phyloP scores from a whole-genome alignment of 2,329 filamentous ascomycete species.

The Chaetomium sp. region DNA sequence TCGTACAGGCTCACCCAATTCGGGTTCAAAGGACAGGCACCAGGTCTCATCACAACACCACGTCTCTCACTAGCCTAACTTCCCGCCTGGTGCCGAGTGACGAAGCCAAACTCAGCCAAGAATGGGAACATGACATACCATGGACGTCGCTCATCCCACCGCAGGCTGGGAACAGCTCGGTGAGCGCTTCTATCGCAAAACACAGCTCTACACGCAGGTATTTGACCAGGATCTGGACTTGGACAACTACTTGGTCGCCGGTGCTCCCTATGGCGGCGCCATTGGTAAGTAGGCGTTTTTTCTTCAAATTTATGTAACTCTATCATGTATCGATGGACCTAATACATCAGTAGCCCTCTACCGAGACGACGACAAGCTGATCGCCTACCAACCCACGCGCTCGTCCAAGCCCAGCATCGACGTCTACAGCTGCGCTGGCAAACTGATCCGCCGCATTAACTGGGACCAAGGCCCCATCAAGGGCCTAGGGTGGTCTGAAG shows the following conservation, averaged over 20 bases:
- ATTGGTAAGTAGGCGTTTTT: conserved; percentile 57
- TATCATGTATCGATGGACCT: neutral
- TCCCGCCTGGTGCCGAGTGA: no score
- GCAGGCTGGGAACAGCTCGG: conserved; percentile 93
- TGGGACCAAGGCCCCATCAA: conserved; percentile 89
- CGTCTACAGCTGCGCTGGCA: conserved; percentile 88
- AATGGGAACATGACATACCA: conserved; percentile 33
- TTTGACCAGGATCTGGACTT: conserved; percentile 92
- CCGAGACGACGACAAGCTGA: conserved; percentile 79
- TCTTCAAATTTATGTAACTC: neutral
- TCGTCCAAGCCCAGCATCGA: conserved; percentile 79
- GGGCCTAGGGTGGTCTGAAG: conserved; percentile 91
- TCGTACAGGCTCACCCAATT: no score
- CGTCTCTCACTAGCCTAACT: no score
- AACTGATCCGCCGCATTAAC: conserved; percentile 74
- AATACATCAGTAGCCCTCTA: conserved; percentile 59
- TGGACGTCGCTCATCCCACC: conserved; percentile 60
- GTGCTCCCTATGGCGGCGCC: conserved; percentile 88
- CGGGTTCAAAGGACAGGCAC: no score
- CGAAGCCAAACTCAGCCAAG: conserved; percentile 8
- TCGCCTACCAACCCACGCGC: conserved; percentile 66
- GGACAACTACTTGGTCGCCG: conserved; percentile 86
- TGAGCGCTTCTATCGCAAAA: conserved; percentile 91
- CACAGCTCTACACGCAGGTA: conserved; percentile 83
- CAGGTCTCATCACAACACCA: no score